phyloP scores from a whole-genome alignment of 2,329 filamentous ascomycete genomes.

The Lanzia echinophila region DNA sequence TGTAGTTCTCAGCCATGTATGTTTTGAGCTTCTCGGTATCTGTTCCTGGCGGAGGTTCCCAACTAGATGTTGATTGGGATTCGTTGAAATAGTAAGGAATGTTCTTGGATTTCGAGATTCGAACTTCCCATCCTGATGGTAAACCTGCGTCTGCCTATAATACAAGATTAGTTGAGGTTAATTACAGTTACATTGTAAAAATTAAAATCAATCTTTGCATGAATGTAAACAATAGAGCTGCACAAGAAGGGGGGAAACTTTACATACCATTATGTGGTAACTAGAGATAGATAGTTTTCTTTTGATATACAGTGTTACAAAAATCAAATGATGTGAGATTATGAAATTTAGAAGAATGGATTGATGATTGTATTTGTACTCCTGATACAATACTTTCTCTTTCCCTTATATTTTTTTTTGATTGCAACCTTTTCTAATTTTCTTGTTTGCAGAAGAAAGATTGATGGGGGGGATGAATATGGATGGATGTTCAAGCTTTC shows the following conservation, averaged over 20 bases:
- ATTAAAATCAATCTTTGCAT: not conserved
- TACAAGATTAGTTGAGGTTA: not conserved
- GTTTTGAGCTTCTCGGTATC: slow-evolving; percentile 88
- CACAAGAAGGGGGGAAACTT: not conserved
- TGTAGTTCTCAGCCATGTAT: slow-evolving; percentile 89
- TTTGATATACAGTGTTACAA: not conserved
- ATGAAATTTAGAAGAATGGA: not conserved
- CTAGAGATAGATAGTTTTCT: not conserved
- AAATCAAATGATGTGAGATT: not conserved
- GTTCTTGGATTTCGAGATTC: slow-evolving; percentile 97
- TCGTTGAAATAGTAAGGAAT: slow-evolving; percentile 98
- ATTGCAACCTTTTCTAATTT: too few relatives aligned
- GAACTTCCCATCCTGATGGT: slow-evolving; percentile 86
- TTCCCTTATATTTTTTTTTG: not conserved
- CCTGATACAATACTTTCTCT: not conserved
- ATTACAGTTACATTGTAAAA: not conserved
- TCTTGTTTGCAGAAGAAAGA: not conserved
- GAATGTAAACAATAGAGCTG: not conserved
- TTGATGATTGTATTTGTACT: not conserved
- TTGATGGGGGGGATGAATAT: too few relatives aligned
- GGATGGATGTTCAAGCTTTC: too few relatives aligned
- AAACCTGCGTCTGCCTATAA: slow-evolving; percentile 68
- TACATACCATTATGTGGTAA: slow-evolving; percentile 8
- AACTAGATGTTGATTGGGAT: slow-evolving; percentile 78
- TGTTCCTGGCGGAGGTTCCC: slow-evolving; percentile 85